These are phyloP conservation scores for Priceomyces haplophilus DNA, from an alignment of 805 yeast species.

Conservation along the genomic window DNA sequence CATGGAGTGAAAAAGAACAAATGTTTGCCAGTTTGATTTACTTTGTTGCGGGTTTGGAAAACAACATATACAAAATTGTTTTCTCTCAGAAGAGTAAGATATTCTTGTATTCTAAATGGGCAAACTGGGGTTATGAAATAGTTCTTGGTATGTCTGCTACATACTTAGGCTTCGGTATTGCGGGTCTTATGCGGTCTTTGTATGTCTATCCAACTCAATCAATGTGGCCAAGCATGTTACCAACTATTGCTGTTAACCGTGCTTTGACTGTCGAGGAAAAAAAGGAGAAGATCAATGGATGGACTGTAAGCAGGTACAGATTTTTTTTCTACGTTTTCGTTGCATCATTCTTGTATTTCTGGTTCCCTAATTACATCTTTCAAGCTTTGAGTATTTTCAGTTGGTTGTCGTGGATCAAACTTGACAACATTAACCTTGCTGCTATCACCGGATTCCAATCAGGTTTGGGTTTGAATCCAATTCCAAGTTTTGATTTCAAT, in stretches of 20 bases:
- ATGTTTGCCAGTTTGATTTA: conserved; percentile 8
- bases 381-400: conserved; percentile 42
- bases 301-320: conserved; percentile 26
- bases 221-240: conserved; percentile 29
- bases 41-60: conserved; percentile 6
- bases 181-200: conserved; percentile 29
- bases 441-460: conserved; percentile 43
- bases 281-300: conserved; percentile 27
- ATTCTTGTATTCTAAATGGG: conserved; percentile 7
- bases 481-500: conserved; percentile 55
- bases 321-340: conserved; percentile 27
- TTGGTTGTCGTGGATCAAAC: conserved; percentile 61
- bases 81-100: conserved; percentile 5
- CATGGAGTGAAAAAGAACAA: conserved; percentile 8
- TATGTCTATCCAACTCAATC: conserved; percentile 25
- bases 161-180: conserved; percentile 30
- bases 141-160: conserved; percentile 23
- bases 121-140: conserved; percentile 17
- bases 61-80: conserved; percentile 6
- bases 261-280: conserved; percentile 36
- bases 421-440: conserved; percentile 47
- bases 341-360: conserved; percentile 38
- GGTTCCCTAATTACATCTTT: conserved; percentile 46
- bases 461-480: conserved; percentile 55
- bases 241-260: conserved; percentile 29